Evolutionary conservation across 176 grass and related monocot genomes (phyloP), one percentile per base, ranked within the genome.

Genomic region (Zea luxurians): DNA sequence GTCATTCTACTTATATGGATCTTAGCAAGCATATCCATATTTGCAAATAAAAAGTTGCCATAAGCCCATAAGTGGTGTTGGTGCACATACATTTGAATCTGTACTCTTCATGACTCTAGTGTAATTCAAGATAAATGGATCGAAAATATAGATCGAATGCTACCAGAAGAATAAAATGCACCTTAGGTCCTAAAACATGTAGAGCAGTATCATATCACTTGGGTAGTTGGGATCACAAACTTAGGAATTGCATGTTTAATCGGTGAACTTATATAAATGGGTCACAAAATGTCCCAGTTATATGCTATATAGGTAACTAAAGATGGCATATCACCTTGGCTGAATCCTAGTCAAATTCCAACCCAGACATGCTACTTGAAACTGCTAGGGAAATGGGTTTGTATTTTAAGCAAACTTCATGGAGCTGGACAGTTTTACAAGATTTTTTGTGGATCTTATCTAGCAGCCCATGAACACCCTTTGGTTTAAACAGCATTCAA

Each of bases 121-220:
- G 18, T 61, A 43, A 52, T 45, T 61, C 54, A 58, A 13, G 17
- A 66, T 73, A 52, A 54, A 37, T 45, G 3, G 49, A 61, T 58
- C 13, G 5, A 72, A 61, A 71, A 60, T 57, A 63, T n/a, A 49
- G 41, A 70, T 52, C 55, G 75, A 87, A 65, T 82, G 50, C 17
- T 18, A 5, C 2, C 42, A 27, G 8, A 47, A 20, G 4, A 69
- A 18, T 69, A 47, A 46, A 68, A 69, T 69, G 66, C 41, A 46
- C n/a, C 66, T 68, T 46, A 68, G 66, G 42, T 68, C n/a, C 17
- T 68, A n/a, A 68, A 68, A 44, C 65, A 67, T 44, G 65, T 67
- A 41, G 17, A 45, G n/a, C 37, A 7, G 38, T 42, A 10, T 45
- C 41, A 68, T 17, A 27, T 27, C 27, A 27, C 27, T 27, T 27